phyloP scores from a whole-genome alignment of 1,139 yeast species.

The Saccharomyces hybrid region DNA sequence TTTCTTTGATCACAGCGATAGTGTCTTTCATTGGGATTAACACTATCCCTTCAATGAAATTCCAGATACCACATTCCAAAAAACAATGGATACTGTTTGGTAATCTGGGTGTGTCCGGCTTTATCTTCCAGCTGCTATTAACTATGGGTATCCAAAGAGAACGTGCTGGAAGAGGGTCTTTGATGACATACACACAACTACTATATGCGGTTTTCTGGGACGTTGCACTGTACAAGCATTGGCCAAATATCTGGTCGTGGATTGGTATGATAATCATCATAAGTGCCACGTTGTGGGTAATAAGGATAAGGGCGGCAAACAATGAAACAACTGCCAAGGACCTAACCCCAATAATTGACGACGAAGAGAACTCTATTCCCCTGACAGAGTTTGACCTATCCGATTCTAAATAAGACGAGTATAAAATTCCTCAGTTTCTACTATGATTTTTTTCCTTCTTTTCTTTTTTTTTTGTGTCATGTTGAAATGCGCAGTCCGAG shows the following conservation, averaged over 20 bases:
- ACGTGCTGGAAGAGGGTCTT: conserved; percentile 67
- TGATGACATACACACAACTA: conserved; percentile 69
- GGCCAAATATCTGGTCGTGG: conserved; percentile 63
- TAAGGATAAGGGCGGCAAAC: conserved; percentile 35
- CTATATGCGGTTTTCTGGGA: conserved; percentile 76
- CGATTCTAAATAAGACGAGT: not conserved
- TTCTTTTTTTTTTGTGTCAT: not conserved
- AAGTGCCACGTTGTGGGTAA: conserved; percentile 57
- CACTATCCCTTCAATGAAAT: conserved; percentile 49
- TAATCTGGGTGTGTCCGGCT: conserved; percentile 68
- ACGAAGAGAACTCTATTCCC: not conserved
- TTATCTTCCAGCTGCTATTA: conserved; percentile 67
- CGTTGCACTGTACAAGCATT: conserved; percentile 58
- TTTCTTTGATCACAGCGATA: conserved; percentile 53
- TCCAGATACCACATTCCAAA: conserved; percentile 50
- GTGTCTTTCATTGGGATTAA: conserved; percentile 48
- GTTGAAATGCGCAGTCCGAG: not conserved
- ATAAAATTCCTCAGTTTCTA: not conserved
- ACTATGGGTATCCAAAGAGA: conserved; percentile 84
- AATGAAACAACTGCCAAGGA: not conserved
- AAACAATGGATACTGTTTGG: conserved; percentile 61
- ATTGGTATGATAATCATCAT: conserved; percentile 64
- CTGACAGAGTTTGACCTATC: not conserved
- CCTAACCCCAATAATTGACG: not conserved
- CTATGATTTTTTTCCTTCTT: not conserved